Evolutionary conservation across 306 rosid genomes (phyloP).

Genomic region (Hippophae rhamnoides): DNA sequence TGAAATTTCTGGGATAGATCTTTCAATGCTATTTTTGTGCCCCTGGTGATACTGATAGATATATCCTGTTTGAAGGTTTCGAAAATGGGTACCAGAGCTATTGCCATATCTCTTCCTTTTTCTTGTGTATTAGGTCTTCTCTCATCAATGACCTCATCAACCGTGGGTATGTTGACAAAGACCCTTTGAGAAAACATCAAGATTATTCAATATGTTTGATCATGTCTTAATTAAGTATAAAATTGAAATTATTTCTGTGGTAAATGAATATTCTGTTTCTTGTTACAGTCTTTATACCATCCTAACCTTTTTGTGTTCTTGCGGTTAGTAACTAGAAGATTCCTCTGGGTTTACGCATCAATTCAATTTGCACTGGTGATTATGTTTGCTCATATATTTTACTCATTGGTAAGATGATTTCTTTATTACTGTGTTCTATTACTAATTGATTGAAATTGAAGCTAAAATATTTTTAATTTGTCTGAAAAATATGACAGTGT

Average conservation of each 20-base stretch:
- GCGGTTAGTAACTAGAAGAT: constrained; percentile 64
- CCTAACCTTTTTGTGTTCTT: constrained; percentile 14
- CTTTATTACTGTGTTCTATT: constrained; percentile 9
- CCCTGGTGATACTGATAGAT: constrained; percentile 14
- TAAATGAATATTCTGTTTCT: neutral
- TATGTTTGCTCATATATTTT: constrained; percentile 76
- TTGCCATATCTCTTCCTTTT: constrained; percentile 84
- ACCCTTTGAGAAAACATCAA: neutral
- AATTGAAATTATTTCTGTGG: no score
- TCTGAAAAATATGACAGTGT: neutral
- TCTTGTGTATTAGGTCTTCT: constrained; percentile 87
- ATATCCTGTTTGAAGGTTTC: constrained; percentile 48
- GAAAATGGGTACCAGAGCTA: constrained; percentile 69
- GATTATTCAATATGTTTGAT: no score
- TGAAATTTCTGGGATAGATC: constrained; percentile 6
- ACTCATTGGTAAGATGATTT: constrained; percentile 57
- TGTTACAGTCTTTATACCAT: neutral
- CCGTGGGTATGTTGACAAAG: constrained; percentile 66
- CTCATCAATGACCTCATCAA: constrained; percentile 79
- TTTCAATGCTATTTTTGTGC: constrained; percentile 13
- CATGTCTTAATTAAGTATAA: no score
- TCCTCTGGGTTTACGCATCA: constrained; percentile 76
- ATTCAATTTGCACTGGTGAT: constrained; percentile 75
- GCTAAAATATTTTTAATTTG: neutral
- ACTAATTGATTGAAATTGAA: constrained; percentile 6